Conservation (phyloP, 1,139 yeast genomes). For the Suhomyces choctaworum region DNA sequence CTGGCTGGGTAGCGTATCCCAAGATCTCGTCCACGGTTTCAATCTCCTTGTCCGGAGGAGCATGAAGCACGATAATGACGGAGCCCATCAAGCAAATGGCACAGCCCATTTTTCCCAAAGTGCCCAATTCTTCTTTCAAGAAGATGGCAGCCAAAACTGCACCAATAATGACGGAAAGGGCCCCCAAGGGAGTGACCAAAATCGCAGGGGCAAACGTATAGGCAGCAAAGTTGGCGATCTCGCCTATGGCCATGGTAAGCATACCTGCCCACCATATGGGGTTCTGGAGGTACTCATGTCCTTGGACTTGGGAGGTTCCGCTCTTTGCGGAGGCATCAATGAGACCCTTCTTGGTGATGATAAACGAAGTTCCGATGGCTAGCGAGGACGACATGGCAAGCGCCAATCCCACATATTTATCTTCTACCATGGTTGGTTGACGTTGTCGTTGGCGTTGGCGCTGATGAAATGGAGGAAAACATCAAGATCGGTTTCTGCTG, state of each 20-base stretch:
- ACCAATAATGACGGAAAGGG: slow-evolving; percentile 84
- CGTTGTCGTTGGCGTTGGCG: neutral
- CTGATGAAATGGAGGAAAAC: slow-evolving; percentile 1
- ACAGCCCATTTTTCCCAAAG: slow-evolving; percentile 92
- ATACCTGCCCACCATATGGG: slow-evolving; percentile 98
- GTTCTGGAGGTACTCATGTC: slow-evolving; percentile 72
- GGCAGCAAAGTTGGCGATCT: slow-evolving; percentile 90
- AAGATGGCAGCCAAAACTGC: slow-evolving; percentile 87
- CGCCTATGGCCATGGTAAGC: slow-evolving; percentile 88
- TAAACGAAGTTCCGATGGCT: slow-evolving; percentile 89
- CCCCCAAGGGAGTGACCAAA: slow-evolving; percentile 89
- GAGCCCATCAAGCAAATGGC: slow-evolving; percentile 88
- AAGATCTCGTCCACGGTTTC: slow-evolving; percentile 86
- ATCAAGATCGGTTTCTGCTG: slow-evolving; percentile 3
- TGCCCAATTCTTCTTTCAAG: slow-evolving; percentile 82
- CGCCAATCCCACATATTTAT: slow-evolving; percentile 86
- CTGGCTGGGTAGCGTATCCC: slow-evolving; percentile 77
- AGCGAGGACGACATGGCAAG: slow-evolving; percentile 84
- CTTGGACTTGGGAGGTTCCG: slow-evolving; percentile 65
- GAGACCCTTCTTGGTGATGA: slow-evolving; percentile 85
- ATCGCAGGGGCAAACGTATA: slow-evolving; percentile 95
- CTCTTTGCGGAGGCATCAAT: slow-evolving; percentile 66
- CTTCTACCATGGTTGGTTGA: slow-evolving; percentile 49
- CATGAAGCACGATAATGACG: slow-evolving; percentile 86
- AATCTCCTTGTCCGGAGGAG: slow-evolving; percentile 90